Conservation (phyloP, 192 early-diverging fungal species). For the Coemansia sp. region DNA sequence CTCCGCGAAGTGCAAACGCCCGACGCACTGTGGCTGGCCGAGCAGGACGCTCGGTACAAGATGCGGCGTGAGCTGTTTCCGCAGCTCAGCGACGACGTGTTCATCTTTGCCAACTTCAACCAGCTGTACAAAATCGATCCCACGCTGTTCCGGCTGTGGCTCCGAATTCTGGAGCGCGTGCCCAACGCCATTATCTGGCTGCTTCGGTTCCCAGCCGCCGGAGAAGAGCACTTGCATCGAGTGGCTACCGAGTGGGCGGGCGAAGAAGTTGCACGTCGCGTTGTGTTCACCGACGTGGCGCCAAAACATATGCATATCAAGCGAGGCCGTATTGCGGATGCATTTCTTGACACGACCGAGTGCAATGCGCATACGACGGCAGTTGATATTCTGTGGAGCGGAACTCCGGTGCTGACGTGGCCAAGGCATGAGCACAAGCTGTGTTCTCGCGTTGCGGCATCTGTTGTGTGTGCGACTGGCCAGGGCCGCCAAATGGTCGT, state of each 20-base stretch:
- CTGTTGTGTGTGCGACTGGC: slow-evolving; percentile 80
- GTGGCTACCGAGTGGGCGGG: slow-evolving; percentile 76
- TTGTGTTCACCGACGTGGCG: slow-evolving; percentile 84
- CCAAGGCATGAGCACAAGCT: slow-evolving; percentile 87
- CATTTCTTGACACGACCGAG: slow-evolving; percentile 93
- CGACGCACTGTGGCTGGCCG: slow-evolving; percentile 67
- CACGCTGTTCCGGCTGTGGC: slow-evolving; percentile 79
- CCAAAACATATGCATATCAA: slow-evolving; percentile 88
- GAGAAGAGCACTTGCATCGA: slow-evolving; percentile 71
- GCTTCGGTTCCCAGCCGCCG: slow-evolving; percentile 86
- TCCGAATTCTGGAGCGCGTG: slow-evolving; percentile 74
- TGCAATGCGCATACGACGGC: slow-evolving; percentile 97
- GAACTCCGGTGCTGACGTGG: slow-evolving; percentile 89
- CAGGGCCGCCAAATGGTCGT: slow-evolving; percentile 70
- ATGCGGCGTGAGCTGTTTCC: slow-evolving; percentile 90
- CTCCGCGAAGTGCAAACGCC: slow-evolving; percentile 31
- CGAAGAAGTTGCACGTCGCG: slow-evolving; percentile 69
- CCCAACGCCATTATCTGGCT: slow-evolving; percentile 88
- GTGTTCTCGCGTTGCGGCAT: slow-evolving; percentile 86
- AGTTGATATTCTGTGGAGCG: slow-evolving; percentile 91
- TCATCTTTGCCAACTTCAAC: slow-evolving; percentile 96
- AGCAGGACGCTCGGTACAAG: slow-evolving; percentile 75
- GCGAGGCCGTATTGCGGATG: slow-evolving; percentile 85
- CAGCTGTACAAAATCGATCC: slow-evolving; percentile 98
- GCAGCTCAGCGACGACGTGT: slow-evolving; percentile 70